Percentiles rank a stretch among this genome's conserved stretches.
phyloP scores from a whole-genome alignment of 1,139 yeast species.

The Dujonia santamariae region DNA sequence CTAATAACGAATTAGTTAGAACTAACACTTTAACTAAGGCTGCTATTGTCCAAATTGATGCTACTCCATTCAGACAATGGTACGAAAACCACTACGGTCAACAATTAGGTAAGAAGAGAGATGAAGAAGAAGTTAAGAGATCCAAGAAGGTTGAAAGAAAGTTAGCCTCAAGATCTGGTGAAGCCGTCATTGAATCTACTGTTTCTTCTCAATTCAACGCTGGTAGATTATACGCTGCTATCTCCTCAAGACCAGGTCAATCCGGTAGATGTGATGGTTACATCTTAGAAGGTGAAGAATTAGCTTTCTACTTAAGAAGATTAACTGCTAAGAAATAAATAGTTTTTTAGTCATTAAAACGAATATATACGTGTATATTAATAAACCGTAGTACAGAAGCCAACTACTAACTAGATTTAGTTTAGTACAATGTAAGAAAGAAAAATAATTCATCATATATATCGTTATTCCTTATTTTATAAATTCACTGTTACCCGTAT shows the following conservation, averaged over 20 bases:
- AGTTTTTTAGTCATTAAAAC: conserved; percentile 11
- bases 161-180: conserved; percentile 85
- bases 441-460: too few relatives aligned
- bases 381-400: conserved; percentile 8
- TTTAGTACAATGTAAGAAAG: too few relatives aligned
- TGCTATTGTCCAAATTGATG: conserved; percentile 99
- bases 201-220: conserved; percentile 96
- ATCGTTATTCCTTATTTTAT: too few relatives aligned
- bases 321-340: conserved; percentile 96
- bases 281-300: conserved; percentile 99
- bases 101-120: conserved; percentile 82
- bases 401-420: too few relatives aligned
- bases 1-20: conserved; percentile 99
- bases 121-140: conserved; percentile 56
- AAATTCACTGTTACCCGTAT: too few relatives aligned
- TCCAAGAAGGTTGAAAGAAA: conserved; percentile 88
- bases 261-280: conserved; percentile 99
- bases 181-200: conserved; percentile 83
- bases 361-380: conserved; percentile 15
- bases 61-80: conserved; percentile 99
- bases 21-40: conserved; percentile 99
- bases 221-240: conserved; percentile 98
- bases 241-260: conserved; percentile 99
- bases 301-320: conserved; percentile 99
- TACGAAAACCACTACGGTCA: conserved; percentile 98